Conservation (phyloP, 306 rosid genomes). For the Glycine tomentella region DNA sequence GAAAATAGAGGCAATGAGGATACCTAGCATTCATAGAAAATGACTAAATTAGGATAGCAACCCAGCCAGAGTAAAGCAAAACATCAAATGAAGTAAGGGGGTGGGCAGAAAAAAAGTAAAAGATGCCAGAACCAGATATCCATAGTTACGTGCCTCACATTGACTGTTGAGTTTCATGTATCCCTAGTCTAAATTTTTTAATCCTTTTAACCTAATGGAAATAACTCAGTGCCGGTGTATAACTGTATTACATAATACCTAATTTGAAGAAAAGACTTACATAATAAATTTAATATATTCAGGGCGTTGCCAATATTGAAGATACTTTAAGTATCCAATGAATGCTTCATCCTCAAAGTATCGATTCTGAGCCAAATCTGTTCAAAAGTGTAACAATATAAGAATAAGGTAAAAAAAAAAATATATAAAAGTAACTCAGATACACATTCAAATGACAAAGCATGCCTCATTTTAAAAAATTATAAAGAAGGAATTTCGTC, state of each 20-base stretch:
- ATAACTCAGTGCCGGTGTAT: neutral
- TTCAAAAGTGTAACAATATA: slow-evolving; percentile 29
- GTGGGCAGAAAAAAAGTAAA: neutral
- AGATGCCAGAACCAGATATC: slow-evolving; percentile 23
- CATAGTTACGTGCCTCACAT: neutral
- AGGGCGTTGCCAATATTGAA: slow-evolving; percentile 97
- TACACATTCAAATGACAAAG: slow-evolving; percentile 4
- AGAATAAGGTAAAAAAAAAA: slow-evolving; percentile 20
- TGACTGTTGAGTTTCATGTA: neutral
- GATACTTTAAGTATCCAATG: slow-evolving; percentile 93
- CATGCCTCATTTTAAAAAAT: neutral
- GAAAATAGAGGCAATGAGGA: slow-evolving; percentile 93
- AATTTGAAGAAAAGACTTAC: slow-evolving; percentile 59
- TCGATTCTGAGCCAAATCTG: slow-evolving; percentile 97
- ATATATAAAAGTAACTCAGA: neutral
- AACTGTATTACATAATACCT: slow-evolving; percentile 28
- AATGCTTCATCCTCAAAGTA: slow-evolving; percentile 96
- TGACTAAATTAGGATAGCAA: slow-evolving; percentile 19
- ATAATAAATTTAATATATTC: slow-evolving; percentile 84
- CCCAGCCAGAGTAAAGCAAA: slow-evolving; percentile 1
- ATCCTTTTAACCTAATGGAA: slow-evolving; percentile 18
- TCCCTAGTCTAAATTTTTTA: neutral
- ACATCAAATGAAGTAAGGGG: neutral
- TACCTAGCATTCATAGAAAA: slow-evolving; percentile 65
- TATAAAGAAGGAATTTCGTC: too few relatives aligned